Percentiles rank a stretch among this genome's conserved stretches.
These are phyloP conservation scores for Microstegium vimineum DNA, from an alignment of 176 grass and related monocot species.

Conservation along the genomic window DNA sequence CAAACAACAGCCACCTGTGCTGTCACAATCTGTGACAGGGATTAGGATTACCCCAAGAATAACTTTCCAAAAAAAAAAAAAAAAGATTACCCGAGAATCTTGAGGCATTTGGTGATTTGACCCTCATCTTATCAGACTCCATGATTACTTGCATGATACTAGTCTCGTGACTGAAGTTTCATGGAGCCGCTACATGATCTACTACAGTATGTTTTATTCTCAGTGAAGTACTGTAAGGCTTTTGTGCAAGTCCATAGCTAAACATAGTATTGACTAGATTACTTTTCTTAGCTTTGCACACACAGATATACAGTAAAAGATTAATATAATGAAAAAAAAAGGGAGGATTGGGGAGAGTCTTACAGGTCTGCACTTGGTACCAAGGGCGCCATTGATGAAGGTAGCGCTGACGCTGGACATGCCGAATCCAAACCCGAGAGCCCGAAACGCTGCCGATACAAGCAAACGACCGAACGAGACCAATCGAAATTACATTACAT, in stretches of 20 bases:
- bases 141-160: not conserved
- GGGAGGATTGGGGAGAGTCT: not conserved
- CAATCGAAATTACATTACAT: too few species aligned
- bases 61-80: not conserved
- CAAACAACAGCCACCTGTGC: not conserved
- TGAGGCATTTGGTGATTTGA: not conserved
- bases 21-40: not conserved
- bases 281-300: not conserved
- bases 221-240: not conserved
- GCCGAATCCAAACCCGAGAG: constrained; percentile 37
- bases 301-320: not conserved
- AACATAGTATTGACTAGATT: not conserved
- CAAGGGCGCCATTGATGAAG: constrained; percentile 52
- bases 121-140: not conserved
- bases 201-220: not conserved
- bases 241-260: not conserved
- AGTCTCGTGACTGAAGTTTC: not conserved
- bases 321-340: not conserved
- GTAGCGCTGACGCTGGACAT: constrained; percentile 28
- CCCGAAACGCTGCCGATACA: constrained; percentile 35
- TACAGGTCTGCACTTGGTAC: constrained; percentile 42
- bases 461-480: not conserved
- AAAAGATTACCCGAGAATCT: not conserved
- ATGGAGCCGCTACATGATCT: not conserved
- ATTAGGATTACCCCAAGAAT: not conserved